Conservation (phyloP, 345 rosid species). For the Camelina laxa region DNA sequence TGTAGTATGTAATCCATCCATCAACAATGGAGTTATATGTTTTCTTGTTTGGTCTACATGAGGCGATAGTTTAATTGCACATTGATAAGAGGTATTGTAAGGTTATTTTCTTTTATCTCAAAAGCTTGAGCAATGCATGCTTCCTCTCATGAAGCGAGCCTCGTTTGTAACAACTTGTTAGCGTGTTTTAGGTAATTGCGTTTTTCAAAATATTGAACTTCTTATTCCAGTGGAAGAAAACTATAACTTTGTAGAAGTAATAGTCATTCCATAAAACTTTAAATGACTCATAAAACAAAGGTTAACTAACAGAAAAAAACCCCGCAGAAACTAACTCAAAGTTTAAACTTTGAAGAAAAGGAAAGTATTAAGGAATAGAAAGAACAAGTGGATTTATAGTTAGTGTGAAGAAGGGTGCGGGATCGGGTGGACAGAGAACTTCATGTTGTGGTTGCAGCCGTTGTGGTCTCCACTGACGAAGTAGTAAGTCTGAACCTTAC, state of each 20-base stretch:
- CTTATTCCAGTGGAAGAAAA: background rate
- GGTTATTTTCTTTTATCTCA: background rate
- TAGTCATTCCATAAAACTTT: background rate
- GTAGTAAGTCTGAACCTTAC: background rate
- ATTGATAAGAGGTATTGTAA: background rate
- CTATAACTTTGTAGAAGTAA: background rate
- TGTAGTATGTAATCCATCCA: too few species aligned
- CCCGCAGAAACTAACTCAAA: background rate
- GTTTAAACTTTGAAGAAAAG: background rate
- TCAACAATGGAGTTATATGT: background rate
- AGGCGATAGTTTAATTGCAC: background rate
- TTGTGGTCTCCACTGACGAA: background rate
- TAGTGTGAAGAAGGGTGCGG: slow-evolving; percentile 4
- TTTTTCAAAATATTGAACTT: background rate
- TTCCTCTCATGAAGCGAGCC: background rate
- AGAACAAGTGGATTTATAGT: background rate
- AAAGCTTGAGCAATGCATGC: slow-evolving; percentile 5
- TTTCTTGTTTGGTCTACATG: background rate
- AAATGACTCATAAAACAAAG: too few species aligned
- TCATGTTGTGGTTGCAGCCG: background rate
- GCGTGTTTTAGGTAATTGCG: background rate
- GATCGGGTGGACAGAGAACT: slow-evolving; percentile 5
- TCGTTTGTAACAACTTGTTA: background rate
- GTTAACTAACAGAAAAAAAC: too few species aligned
- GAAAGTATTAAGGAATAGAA: too few species aligned